Base-by-base conservation (phyloP, 352 stramenopile genomes). In the Thraustotheca clavata region DNA sequence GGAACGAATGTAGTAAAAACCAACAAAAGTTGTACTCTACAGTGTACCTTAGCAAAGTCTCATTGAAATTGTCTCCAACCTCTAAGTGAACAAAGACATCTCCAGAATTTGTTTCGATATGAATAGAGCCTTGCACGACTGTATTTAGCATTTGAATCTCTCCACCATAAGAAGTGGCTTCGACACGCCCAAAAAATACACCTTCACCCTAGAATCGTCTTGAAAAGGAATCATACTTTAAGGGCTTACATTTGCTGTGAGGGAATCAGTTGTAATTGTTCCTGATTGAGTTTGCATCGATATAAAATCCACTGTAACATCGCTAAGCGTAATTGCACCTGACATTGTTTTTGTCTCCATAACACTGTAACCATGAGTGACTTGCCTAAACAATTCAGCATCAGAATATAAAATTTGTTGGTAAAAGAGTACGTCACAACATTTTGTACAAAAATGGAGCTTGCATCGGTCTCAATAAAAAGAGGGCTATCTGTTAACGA, bases 161-260 rank as follows among this genome's bases (percentile, higher is more conserved):
- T 12, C 82, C 82, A 1, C 78, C 75, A 38, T 88, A 59, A 6
- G 73, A 83, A 12, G 72, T 76, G 33, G 83, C 77, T 59, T 89
- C 78, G 24, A 91, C 67, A 24, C 80, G 77, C 9, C 82, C 82
- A 71, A 79, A 76, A 69, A 91, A 89, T n/a, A 77, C 75, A 20
- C 71, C 77, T 43, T 78, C 86, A 27, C 76, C 76, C 75, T 87
- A 59, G 1, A 22, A 29, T 36, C 3, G 31, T 14, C 4, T 12
- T 60, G 4, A 6, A 41, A 12, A 5, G 18, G 24, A 27, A n/a
- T 1, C 60, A 33, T 66, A 29, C 38, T 6, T 14, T 14, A 6
- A 6, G 6, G 33, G 43, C 22, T 6, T 50, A 87, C 77, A 62
- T 73, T 68, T 1, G 75, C 75, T 26, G 71, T 41, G 16, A 87